Conservation (phyloP, 148 eudicot genomes). For the Fagopyrum tataricum region DNA sequence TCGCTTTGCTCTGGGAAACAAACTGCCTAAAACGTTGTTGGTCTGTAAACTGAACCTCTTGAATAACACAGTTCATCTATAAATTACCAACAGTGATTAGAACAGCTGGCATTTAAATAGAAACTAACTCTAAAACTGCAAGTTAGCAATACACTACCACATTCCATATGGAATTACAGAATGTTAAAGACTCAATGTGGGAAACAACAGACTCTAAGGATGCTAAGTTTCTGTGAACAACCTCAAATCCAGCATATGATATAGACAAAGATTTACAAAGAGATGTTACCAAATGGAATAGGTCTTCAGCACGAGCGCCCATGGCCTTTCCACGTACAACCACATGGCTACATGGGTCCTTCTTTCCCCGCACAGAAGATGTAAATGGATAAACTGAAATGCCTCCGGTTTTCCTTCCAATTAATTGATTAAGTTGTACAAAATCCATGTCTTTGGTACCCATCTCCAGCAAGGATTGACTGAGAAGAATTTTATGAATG, state of each 20-base stretch:
- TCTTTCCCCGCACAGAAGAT: slow-evolving; percentile 65
- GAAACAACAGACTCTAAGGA: not conserved
- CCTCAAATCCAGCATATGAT: not conserved
- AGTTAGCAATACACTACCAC: not conserved
- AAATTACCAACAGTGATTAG: slow-evolving; percentile 22
- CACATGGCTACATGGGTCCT: slow-evolving; percentile 64
- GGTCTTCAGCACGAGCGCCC: slow-evolving; percentile 86
- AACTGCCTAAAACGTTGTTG: slow-evolving; percentile 96
- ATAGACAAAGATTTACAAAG: not conserved
- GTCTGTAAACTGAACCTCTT: slow-evolving; percentile 93
- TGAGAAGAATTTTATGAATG: slow-evolving; percentile 17
- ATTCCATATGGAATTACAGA: not conserved
- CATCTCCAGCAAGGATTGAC: slow-evolving; percentile 98
- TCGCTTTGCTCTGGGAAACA: slow-evolving; percentile 95
- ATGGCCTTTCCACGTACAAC: slow-evolving; percentile 96
- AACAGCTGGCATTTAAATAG: not conserved
- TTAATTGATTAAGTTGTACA: slow-evolving; percentile 88
- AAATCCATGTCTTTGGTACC: slow-evolving; percentile 95
- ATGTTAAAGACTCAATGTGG: not conserved
- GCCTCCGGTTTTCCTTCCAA: slow-evolving; percentile 99
- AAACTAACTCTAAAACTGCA: not conserved
- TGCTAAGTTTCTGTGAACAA: not conserved
- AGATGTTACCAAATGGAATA: slow-evolving; percentile 66
- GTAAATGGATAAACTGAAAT: slow-evolving; percentile 91
- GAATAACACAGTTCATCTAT: slow-evolving; percentile 70